Conservation (phyloP, 2,329 filamentous ascomycete species). For the Boeremia exigua region DNA sequence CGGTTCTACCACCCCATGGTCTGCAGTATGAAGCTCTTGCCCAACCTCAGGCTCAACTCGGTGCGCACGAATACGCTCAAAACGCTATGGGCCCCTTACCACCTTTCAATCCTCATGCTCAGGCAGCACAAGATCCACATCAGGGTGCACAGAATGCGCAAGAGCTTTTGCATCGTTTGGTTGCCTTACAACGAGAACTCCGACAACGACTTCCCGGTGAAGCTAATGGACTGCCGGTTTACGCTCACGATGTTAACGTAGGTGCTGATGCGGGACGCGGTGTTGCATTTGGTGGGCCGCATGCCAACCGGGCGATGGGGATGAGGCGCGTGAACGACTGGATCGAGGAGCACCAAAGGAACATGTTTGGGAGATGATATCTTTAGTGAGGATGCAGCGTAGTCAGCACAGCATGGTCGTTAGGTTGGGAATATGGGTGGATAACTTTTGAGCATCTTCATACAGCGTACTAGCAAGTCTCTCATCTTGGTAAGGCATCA, state of each 20-base stretch:
- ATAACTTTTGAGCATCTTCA: neutral
- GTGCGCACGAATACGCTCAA: neutral
- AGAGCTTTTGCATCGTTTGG: neutral
- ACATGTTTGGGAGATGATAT: too few relatives aligned
- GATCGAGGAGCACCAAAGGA: neutral
- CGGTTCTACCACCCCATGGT: neutral
- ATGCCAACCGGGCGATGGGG: neutral
- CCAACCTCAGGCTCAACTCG: neutral
- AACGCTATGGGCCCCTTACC: neutral
- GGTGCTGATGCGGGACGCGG: neutral
- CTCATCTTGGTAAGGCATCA: neutral
- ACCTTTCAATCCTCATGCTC: neutral
- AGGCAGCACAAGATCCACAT: neutral
- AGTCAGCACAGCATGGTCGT: neutral
- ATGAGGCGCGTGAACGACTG: neutral
- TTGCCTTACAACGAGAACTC: too few relatives aligned
- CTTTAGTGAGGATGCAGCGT: too few relatives aligned
- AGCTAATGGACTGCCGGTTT: neutral
- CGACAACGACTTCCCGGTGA: neutral
- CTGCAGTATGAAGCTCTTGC: neutral
- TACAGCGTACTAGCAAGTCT: neutral
- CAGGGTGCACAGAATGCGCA: neutral
- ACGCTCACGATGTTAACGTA: neutral
- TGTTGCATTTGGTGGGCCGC: neutral
- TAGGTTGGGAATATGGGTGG: neutral